Conservation (phyloP, 139 green algal species). For the Choricystis sp. region DNA sequence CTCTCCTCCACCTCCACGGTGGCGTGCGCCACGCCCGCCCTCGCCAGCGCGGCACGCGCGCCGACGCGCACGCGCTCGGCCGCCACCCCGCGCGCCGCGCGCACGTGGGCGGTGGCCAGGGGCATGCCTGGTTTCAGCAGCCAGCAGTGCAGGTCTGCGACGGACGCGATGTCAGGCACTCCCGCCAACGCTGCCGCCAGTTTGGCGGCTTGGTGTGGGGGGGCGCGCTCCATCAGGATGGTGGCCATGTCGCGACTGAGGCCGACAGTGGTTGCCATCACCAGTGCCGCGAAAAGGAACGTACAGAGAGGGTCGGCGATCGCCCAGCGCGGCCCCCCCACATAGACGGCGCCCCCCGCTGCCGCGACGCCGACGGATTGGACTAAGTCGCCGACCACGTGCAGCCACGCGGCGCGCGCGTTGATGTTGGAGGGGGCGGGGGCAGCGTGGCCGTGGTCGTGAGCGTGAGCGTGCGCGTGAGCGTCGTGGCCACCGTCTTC, state of each 20-base stretch:
- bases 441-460: neutral
- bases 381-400: conserved; percentile 70
- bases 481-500: conserved; percentile 2
- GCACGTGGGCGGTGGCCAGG: conserved; percentile 56
- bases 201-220: conserved; percentile 25
- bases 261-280: conserved; percentile 61
- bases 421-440: neutral
- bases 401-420: neutral
- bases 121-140: conserved; percentile 52
- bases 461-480: neutral
- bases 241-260: conserved; percentile 75
- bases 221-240: conserved; percentile 83
- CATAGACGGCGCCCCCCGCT: conserved; percentile 31
- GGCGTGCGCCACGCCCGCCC: conserved; percentile 47
- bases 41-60: neutral
- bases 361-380: conserved; percentile 73
- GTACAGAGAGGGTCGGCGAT: conserved; percentile 80
- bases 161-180: conserved; percentile 52
- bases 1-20: conserved; percentile 42
- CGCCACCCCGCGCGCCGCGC: conserved; percentile 3
- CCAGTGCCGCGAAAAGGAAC: conserved; percentile 76
- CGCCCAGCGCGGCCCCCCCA: conserved; percentile 8
- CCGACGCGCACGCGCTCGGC: neutral
- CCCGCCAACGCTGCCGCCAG: conserved; percentile 1
- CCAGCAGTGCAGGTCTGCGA: conserved; percentile 89